Base-by-base conservation (phyloP, 148 eudicot species). In the Amaranthus palmeri region DNA sequence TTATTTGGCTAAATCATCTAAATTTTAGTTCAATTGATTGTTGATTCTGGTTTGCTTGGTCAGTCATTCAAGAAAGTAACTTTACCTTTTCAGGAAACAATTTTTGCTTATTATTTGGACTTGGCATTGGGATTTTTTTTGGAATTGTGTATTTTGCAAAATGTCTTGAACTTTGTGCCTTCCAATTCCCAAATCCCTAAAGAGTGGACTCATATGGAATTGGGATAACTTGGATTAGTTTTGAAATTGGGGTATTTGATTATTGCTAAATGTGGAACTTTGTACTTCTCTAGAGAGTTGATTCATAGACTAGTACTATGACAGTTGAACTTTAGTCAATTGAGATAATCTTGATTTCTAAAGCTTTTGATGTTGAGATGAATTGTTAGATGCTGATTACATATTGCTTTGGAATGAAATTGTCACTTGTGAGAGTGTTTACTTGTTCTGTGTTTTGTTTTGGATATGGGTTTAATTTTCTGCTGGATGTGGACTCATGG, bases 221-320 rank as follows among this genome's bases (percentile, higher is more conserved):
- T 36, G 65, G 66, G 12, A 71, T 58, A 4, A 58, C 41, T 65
- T 54, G 54, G n/a, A 46, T 74, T 8, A 46, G 55, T 54, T 17
- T 57, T 56, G 46, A 40, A 66, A 56, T 10, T 66, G 57, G 62
- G 64, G 11, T 54, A 60, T 3, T 68, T 47, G 5, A 49, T 56
- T 14, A 36, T 44, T 10, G 46, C 36, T 25, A 49, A 60, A 25
- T 60, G 74, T 49, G 8, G n/a, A 45, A 65, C 12, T 43, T 43
- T 72, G 47, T 2, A 43, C 44, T 10, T 63, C 46, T 46, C 61
- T 42, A n/a, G n/a, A n/a, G n/a, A n/a, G n/a, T n/a, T n/a, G n/a
- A n/a, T n/a, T n/a, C n/a, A n/a, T n/a, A n/a, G n/a, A n/a, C n/a
- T n/a, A 48, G 5, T 44, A 47, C 15, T 42, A 8, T 17, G n/a